phyloP scores from a whole-genome alignment of 73 alveolate species.

The Tetrahymena thermophila region DNA sequence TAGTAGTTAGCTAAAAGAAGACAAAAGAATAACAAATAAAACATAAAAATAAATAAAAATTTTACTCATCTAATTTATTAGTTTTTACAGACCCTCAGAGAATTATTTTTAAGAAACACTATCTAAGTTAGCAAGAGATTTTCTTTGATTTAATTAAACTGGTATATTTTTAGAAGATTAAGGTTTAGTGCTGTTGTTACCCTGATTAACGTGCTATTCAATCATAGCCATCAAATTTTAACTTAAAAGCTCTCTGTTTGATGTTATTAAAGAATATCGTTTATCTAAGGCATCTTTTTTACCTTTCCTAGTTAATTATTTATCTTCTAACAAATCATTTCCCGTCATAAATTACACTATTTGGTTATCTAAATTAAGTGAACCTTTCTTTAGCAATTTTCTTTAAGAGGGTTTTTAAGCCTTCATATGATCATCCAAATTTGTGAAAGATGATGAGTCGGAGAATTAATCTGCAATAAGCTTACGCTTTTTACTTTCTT shows the following conservation, averaged over 20 bases:
- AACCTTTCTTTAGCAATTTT: background rate
- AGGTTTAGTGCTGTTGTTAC: background rate
- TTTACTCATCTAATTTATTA: background rate
- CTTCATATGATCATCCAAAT: background rate
- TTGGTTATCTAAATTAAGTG: background rate
- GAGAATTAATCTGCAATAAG: background rate
- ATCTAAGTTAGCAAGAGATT: background rate
- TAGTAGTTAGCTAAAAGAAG: too few relatives aligned
- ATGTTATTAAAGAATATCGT: background rate
- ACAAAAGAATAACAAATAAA: too few relatives aligned
- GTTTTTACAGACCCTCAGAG: background rate
- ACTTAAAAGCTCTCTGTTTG: background rate
- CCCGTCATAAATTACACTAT: background rate
- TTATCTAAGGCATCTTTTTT: background rate
- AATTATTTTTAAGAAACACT: background rate
- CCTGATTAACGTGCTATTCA: background rate
- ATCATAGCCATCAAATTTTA: background rate
- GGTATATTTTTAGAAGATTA: background rate
- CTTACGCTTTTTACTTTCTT: background rate
- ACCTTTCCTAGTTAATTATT: background rate
- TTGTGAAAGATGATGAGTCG: background rate
- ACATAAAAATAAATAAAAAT: background rate
- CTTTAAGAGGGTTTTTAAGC: background rate
- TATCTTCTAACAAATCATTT: background rate
- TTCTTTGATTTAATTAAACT: background rate